Base-by-base conservation (phyloP, 129 eudicot species). In the Artemisia annua region DNA sequence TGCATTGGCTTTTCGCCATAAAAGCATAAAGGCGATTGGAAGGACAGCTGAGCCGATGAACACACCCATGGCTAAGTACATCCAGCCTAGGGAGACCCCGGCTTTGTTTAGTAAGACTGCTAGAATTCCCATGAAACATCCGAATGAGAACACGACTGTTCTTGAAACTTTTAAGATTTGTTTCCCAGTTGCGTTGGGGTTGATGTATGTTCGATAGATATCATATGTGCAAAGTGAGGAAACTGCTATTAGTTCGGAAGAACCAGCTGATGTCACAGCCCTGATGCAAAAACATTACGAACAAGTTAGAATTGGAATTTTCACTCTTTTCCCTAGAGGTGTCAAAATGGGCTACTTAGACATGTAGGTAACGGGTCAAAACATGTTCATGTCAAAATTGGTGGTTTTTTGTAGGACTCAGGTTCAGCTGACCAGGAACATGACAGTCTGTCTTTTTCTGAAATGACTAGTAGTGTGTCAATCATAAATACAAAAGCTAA, bases 251-350 rank as follows among this genome's bases (percentile, higher is more conserved):
- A 94, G 80, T 81, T 94, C 97, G 1, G 99, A 88, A 5, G 99
- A 94, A 63, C 99, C 99, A 9, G 99, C 96, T 44, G 97, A 94
- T 58, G 99, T 94, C 49, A 94, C 99, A 35, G 99, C 99, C 99
- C 99, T 94, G 85, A 66, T 66, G 58, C 54, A 70, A 66, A 61
- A 9, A 63, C 30, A 19, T 69, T 15, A 57, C 1, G 20, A 60
- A 46, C 30, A 55, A 28, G 53, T 70, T 16, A 51, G 28, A 35
- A 60, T 59, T 13, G 0, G 14, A 12, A 12, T 1, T 3, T 24
- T 12, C 1, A 22, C 65, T 26, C 3, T 7, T 24, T 59, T n/a
- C 22, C 0, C 5, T 12, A 32, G 12, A n/a, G 32, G 22, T 46
- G 67, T 28, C 67, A 32, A 5, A 14, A 35, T 4, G 15, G 46